phyloP scores from a whole-genome alignment of 805 yeast genomes.

The Candida anglica region DNA sequence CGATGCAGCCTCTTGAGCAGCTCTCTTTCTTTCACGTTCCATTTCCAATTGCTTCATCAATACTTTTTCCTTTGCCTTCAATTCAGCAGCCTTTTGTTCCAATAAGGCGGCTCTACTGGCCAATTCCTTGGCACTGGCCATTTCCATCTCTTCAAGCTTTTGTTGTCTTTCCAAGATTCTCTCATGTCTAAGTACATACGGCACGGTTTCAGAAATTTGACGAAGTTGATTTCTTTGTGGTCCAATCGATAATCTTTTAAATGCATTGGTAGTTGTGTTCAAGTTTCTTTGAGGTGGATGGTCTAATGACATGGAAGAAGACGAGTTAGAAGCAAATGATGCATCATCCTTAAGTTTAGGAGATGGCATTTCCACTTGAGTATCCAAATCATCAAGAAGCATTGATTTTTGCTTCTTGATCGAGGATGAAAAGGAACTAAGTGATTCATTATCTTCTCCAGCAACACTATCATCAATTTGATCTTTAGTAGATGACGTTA shows the following conservation, averaged over 20 bases:
- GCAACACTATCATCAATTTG: too few relatives aligned
- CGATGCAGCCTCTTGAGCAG: constrained; percentile 2
- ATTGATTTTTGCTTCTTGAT: constrained; percentile 26
- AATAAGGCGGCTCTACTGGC: constrained; percentile 71
- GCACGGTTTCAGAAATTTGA: constrained; percentile 78
- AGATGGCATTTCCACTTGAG: constrained; percentile 14
- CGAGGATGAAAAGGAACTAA: constrained; percentile 17
- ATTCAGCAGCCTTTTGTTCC: constrained; percentile 69
- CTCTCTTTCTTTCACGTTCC: constrained; percentile 12
- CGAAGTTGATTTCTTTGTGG: constrained; percentile 62
- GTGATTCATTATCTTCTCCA: constrained; percentile 13
- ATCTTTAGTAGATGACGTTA: constrained; percentile 18
- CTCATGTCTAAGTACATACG: constrained; percentile 79
- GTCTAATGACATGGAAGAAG: constrained; percentile 26
- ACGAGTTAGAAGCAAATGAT: constrained; percentile 22
- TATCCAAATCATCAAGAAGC: constrained; percentile 28
- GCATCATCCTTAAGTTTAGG: constrained; percentile 22
- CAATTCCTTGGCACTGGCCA: constrained; percentile 70
- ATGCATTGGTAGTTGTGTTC: constrained; percentile 21
- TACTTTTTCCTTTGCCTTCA: constrained; percentile 61
- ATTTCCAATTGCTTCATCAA: constrained; percentile 40
- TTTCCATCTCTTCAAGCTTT: constrained; percentile 74
- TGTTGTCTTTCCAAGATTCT: constrained; percentile 70
- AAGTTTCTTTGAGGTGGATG: constrained; percentile 13
- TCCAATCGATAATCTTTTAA: constrained; percentile 41